These are phyloP conservation scores for Cordyceps cateniannulata DNA, from an alignment of 2,329 filamentous ascomycete species.

Conservation along the genomic window DNA sequence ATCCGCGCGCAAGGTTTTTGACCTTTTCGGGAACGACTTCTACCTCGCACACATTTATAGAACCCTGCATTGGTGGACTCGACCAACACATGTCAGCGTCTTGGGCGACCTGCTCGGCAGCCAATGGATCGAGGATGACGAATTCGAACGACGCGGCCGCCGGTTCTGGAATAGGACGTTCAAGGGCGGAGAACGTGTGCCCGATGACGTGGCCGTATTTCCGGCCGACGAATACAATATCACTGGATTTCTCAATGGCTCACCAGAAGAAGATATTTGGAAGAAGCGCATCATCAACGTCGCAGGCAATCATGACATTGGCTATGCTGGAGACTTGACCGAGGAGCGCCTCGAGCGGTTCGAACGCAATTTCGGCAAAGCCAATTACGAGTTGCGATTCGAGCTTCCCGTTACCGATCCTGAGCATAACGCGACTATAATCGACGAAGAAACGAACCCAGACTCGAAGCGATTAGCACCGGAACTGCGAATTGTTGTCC, in stretches of 20 bases:
- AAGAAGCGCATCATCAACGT: constrained; percentile 76
- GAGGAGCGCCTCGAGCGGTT: constrained; percentile 71
- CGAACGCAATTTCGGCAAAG: constrained; percentile 75
- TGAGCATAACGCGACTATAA: constrained; percentile 33
- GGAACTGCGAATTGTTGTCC: constrained; percentile 72
- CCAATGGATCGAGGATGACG: constrained; percentile 84
- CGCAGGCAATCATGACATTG: constrained; percentile 92
- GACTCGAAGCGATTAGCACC: constrained; percentile 47
- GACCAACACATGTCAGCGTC: constrained; percentile 80
- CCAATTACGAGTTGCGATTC: constrained; percentile 85
- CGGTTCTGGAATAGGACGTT: constrained; percentile 82
- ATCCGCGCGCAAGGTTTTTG: constrained; percentile 70
- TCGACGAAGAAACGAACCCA: constrained; percentile 36
- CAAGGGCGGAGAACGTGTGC: constrained; percentile 57
- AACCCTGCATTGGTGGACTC: constrained; percentile 73
- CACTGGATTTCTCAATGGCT: constrained; percentile 41
- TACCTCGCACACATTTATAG: constrained; percentile 93
- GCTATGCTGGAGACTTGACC: constrained; percentile 88
- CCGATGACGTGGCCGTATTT: constrained; percentile 44
- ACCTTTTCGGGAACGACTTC: constrained; percentile 88
- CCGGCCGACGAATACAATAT: constrained; percentile 45
- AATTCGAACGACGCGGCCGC: constrained; percentile 67
- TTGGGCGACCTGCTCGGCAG: constrained; percentile 88
- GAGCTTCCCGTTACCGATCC: constrained; percentile 44
- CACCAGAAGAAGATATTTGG: constrained; percentile 53